Base-by-base conservation (phyloP, 106 monocot species). In the Gastrodia elata region DNA sequence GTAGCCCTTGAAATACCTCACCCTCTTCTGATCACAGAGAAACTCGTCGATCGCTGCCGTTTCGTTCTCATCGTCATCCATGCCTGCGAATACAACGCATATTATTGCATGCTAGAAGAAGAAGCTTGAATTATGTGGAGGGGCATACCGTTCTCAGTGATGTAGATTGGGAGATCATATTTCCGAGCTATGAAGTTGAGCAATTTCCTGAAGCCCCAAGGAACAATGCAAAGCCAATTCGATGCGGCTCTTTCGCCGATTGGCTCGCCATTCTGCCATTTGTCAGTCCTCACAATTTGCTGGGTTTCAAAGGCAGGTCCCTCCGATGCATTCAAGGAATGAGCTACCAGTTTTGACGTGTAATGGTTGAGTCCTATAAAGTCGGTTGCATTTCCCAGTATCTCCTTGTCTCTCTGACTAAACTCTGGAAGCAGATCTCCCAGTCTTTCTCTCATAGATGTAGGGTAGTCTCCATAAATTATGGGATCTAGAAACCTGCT, bases 401-500 rank as follows among this genome's bases (percentile, higher is more conserved):
- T 28, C 61, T 90, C 82, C 52, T 81, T 87, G 28, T 93, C 88
- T 71, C 38, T 74, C 26, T 97, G 84, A 16, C 88, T 81, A 36
- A 97, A 93, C 64, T 78, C 77, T 71, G 93, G 93, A 68, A 97
- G 97, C 13, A 70, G 22, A 39, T 88, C 81, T 64, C 93, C 90
- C 38, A 97, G 46, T 58, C 77, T 79, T 73, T 90, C 82, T 43
- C 88, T 89, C 97, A 93, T 93, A 38, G 72, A 67, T 46, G 82
- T 74, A 57, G 97, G 97, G 74, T 97, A 97, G 71, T 92, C 97
- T 64, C 97, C 97, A 71, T 70, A 80, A 73, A 73, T 93, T 75
- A 97, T 90, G 70, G 97, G 97, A 84, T 97, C 97, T 76, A 97
- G 77, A 71, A 72, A 97, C 97, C 97, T 97, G n/a, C n/a, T n/a